Base-by-base conservation (phyloP, 1,284 basidiomycete species). In the Trichosporon ovoides region DNA sequence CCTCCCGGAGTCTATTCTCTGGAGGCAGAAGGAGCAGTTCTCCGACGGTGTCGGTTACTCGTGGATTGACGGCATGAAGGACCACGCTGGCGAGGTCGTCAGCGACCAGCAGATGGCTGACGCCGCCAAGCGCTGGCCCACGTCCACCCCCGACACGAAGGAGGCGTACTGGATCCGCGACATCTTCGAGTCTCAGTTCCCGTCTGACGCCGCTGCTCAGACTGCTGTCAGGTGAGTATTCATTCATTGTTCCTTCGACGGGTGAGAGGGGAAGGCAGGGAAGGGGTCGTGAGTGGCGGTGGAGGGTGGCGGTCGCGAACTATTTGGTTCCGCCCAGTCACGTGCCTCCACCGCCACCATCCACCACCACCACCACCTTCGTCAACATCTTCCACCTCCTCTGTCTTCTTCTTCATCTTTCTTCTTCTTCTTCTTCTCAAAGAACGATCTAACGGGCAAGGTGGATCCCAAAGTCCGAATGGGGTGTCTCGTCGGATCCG, bases 11-110 rank as follows among this genome's bases (percentile, higher is more conserved):
- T 89, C 88, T 35, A 98, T 99, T 68, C 83, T 99, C 38, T 99
- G 96, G 96, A 85, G 96, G 62, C 96, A 99, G 77, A 99, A 99
- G 78, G 96, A 99, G 78, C 94, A 98, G 73, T 99, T 99, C 81
- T 96, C 92, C 12, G 96, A 99, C 74, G 96, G 96, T 61, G 96
- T 99, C 58, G 96, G 96, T 24, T 98, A 98, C 80, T 96, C 91
- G 48, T 98, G 96, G 96, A 99, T 99, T 72, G 96, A 99, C 72
- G 93, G 94, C 52, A 91, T 99, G 65, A 98, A 98, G 80, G 87
- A 87, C 55, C 85, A 97, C 70, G 88, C 96, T 7, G 87, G 83
- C 38, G 68, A 81, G 6, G 75, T 81, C 52, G 84, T 98, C 53
- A 85, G 89, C 14, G 93, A 98, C 75, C 89, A 89, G 58, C 83